Percentiles rank a stretch among this genome's conserved stretches.
Conservation (phyloP, 768 basidiomycete genomes). For the Termitomyces sp. region DNA sequence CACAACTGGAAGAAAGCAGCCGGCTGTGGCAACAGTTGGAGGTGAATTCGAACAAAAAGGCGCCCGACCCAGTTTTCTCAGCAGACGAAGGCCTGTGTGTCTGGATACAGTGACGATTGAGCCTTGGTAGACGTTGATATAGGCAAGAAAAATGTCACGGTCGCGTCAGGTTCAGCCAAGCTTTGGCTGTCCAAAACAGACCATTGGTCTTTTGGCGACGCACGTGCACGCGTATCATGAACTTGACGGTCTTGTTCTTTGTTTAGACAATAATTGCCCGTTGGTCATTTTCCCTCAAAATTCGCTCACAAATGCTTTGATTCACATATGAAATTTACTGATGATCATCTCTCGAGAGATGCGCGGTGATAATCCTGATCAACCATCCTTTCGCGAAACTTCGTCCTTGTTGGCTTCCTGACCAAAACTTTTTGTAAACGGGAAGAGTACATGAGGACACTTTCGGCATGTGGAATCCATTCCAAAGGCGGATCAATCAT, state of each 20-base stretch:
- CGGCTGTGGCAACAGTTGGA: constrained; percentile 1
- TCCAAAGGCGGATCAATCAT: background rate
- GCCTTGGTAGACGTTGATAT: background rate
- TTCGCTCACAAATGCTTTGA: background rate
- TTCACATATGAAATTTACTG: background rate
- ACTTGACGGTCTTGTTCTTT: too few species aligned
- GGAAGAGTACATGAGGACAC: background rate
- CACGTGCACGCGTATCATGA: constrained; percentile 13
- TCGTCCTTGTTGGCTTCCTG: background rate
- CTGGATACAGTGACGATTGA: background rate
- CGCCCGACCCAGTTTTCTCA: background rate
- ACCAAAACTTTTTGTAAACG: background rate
- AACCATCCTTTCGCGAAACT: background rate
- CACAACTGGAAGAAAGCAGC: constrained; percentile 10
- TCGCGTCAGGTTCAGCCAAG: background rate
- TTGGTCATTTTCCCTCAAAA: background rate
- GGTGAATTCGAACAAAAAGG: background rate
- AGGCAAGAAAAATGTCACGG: background rate
- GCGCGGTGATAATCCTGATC: background rate
- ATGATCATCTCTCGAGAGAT: background rate
- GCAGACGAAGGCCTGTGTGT: background rate
- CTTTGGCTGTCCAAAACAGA: constrained; percentile 6
- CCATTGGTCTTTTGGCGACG: background rate
- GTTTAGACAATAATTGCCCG: background rate
- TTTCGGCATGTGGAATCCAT: background rate